phyloP scores from a whole-genome alignment of 1,284 basidiomycete genomes.

The Sphaerobolus stellatus region DNA sequence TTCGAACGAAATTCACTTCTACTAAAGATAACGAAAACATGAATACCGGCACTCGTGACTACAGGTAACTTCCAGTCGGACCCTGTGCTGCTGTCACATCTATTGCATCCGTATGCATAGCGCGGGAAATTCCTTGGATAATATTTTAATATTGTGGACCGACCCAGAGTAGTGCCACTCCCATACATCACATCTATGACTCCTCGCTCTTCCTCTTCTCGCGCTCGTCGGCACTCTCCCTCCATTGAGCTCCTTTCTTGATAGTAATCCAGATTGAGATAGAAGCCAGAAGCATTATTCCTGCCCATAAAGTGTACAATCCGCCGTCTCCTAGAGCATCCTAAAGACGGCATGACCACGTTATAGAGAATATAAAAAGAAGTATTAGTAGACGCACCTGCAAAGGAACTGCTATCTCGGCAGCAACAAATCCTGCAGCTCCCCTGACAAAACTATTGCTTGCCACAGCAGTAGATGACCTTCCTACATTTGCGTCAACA shows the following conservation, averaged over 20 bases:
- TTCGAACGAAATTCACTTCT: no score
- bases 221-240: slow-evolving; percentile 31
- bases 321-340: slow-evolving; percentile 66
- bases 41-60: no score
- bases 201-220: neutral
- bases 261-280: slow-evolving; percentile 54
- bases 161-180: no score
- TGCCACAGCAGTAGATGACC: slow-evolving; percentile 69
- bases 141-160: no score
- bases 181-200: no score
- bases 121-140: no score
- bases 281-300: slow-evolving; percentile 53
- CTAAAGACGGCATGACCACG: slow-evolving; percentile 22
- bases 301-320: slow-evolving; percentile 72
- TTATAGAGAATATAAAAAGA: neutral
- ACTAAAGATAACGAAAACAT: no score
- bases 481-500: slow-evolving; percentile 75
- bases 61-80: no score
- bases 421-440: slow-evolving; percentile 64
- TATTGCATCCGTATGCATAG: no score
- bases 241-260: slow-evolving; percentile 43
- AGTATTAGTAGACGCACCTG: slow-evolving; percentile 41
- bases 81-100: no score
- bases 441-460: slow-evolving; percentile 73
- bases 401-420: slow-evolving; percentile 66